Base-by-base conservation (phyloP, 1,139 yeast species). In the Debaryomyces psychrophilus region DNA sequence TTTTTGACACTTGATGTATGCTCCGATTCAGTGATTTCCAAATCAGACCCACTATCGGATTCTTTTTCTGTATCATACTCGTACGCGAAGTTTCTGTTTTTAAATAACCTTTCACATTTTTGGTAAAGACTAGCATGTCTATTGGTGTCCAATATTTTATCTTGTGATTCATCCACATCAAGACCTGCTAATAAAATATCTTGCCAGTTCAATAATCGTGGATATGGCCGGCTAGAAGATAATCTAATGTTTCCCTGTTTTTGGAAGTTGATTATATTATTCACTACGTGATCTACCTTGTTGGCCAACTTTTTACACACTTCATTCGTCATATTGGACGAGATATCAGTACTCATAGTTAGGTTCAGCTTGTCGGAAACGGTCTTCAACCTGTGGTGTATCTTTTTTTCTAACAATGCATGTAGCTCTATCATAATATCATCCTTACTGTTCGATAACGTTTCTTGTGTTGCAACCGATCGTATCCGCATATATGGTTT, bases 371-470 rank as follows among this genome's bases (percentile, higher is more conserved):
- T 38, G 2, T 50, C 28, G 5, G 50, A 49, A 38, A 49, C 23
- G 1, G 44, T 22, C 15, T 52, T 43, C 1, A 68, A 53, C 41
- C 56, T 59, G 1, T 51, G 40, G 15, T 55, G 53, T 0, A 79
- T 61, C 27, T 61, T 67, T 4, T 63, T 51, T 44, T 72, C 72
- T 23, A 76, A 59, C 2, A 69, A 34, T 1, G 80, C 65, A 28
- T 69, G 68, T 25, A 81, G 49, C 50, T 75, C 79, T 34, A 69
- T 57, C 18, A 65, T 54, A n/a, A 79, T 50, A n/a, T 61, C 62
- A 3, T 63, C 60, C 27, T 58, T 60, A 15, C 76, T 65, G 49
- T 71, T 70, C 3, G 66, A 53, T 8, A 41, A 42, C 2, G 44
- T 43, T 41, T 57, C 61, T 5, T 38, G n/a, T 11, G 43, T 48